Base-by-base conservation (phyloP, 495 filamentous ascomycete species). In the Articulospora tetracladia region DNA sequence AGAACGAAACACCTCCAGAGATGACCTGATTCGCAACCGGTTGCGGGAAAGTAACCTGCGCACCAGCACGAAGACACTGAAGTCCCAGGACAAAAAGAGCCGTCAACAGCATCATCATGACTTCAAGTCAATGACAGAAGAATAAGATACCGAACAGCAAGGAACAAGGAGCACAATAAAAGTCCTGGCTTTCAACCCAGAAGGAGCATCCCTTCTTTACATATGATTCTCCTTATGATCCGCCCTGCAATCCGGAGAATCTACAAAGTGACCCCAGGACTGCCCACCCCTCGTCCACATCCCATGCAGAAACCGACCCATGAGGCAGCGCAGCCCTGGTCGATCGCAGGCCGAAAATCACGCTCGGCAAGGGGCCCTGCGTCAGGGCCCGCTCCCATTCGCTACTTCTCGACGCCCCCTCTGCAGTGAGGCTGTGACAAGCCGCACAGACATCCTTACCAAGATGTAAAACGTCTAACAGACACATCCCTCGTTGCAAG, bases 11-110 rank as follows among this genome's bases (percentile, higher is more conserved):
- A 7, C 53, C 59, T 1, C 53, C 59, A 25, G 24, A 26, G 13
- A 61, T 32, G 17, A 61, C 51, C 25, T 61, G 39, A 30, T 36
- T 44, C 11, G 23, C 25, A 1, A 52, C 55, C 22, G 59, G 59
- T 32, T 61, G 59, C 17, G 12, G 15, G 53, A 61, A 61, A 46
- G 32, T 50, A 20, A 61, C 53, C 27, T 61, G 59, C 12, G 53
- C 59, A 22, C 7, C 12, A 24, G 22, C 26, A 41, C 27, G 32
- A 28, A 50, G 41, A 32, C 50, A 56, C 23, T 48, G 32, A 20
- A 57, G n/a, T 17, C 23, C 20, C n/a, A 50, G 15, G 36, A 44
- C 27, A 56, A 61, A 56, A 13, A 51, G 19, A 3, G 36, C 24
- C 4, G n/a, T 36, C 24, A 36, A 55, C 39, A 55, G 26, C 58